Evolutionary conservation across 192 early-diverging fungal species (phyloP), one percentile per base, ranked within the genome.

Genomic region (Podila epigama): DNA sequence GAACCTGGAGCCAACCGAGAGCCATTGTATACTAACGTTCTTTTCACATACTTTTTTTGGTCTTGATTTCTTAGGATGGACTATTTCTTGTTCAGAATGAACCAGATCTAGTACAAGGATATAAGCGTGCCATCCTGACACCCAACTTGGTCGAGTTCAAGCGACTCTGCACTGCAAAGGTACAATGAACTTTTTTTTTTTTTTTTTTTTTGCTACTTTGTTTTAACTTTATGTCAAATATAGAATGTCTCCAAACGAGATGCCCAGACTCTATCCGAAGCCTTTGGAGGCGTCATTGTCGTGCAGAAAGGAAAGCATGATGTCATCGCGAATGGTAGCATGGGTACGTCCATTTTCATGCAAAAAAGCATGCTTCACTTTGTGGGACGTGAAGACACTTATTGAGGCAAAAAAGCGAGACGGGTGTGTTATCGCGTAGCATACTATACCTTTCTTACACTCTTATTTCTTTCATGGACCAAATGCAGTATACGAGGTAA

Each of bases 61-160:
- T 4, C 5, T 56, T n/a, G n/a, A 56, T n/a, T n/a, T n/a, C n/a
- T n/a, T 63, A 94, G 84, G 97, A 99, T 83, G 94, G 89, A 1
- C 81, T 98, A 35, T 93, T 81, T 41, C 61, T 97, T 0, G 81
- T 98, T 15, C 88, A 91, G 62, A 75, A 90, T 7, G 55, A 89
- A 4, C 94, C 96, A 0, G 86, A 86, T 0, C 36, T 95, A 20
- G 73, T 99, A 13, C 58, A 85, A 31, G 91, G 91, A 3, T 97
- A 96, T 69, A 40, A 51, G 8, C 82, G 87, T 11, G 91, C 89
- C 2, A 86, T 98, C 12, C 59, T 98, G 51, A 97, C 97, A 4
- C 97, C 95, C 5, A 98, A 98, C 75, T 68, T 89, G 13, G 90
- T 89, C 25, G 97, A 98, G 81, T 97, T 96, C 67, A 80, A 73